These are phyloP conservation scores for Suhomyces atakaporum DNA, from an alignment of 1,139 yeast species.

Conservation along the genomic window DNA sequence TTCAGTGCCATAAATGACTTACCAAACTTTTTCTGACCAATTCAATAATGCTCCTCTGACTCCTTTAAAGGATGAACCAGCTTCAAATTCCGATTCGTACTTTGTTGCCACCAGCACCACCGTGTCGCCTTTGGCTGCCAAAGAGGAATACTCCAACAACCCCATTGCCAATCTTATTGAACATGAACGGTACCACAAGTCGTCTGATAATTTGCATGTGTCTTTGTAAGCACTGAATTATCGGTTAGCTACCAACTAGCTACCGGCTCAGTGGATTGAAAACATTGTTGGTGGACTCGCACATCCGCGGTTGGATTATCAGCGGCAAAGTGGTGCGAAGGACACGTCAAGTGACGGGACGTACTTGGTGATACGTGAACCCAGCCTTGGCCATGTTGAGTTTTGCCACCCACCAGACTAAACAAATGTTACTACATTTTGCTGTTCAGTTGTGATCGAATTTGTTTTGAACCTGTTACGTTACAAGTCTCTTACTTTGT, in stretches of 20 bases:
- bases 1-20: conserved; percentile 14
- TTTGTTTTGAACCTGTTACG: too few species aligned
- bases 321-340: too few species aligned
- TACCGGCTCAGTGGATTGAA: too few species aligned
- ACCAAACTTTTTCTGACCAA: conserved; percentile 19
- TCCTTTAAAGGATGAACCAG: conserved; percentile 15
- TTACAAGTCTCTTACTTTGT: neutral
- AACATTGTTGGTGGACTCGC: too few species aligned
- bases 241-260: too few species aligned
- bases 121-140: conserved; percentile 12
- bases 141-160: conserved; percentile 13
- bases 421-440: too few species aligned
- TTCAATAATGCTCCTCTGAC: conserved; percentile 21
- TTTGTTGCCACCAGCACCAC: conserved; percentile 12
- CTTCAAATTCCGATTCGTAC: conserved; percentile 14
- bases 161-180: conserved; percentile 24
- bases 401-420: too few species aligned
- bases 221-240: conserved; percentile 22
- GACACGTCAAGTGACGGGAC: too few species aligned
- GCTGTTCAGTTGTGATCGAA: too few species aligned
- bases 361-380: too few species aligned
- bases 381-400: too few species aligned
- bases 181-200: conserved; percentile 24
- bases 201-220: conserved; percentile 36
- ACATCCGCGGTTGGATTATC: too few species aligned